These are phyloP conservation scores for Kodamaea suecica DNA, from an alignment of 1,139 yeast species.

Conservation along the genomic window DNA sequence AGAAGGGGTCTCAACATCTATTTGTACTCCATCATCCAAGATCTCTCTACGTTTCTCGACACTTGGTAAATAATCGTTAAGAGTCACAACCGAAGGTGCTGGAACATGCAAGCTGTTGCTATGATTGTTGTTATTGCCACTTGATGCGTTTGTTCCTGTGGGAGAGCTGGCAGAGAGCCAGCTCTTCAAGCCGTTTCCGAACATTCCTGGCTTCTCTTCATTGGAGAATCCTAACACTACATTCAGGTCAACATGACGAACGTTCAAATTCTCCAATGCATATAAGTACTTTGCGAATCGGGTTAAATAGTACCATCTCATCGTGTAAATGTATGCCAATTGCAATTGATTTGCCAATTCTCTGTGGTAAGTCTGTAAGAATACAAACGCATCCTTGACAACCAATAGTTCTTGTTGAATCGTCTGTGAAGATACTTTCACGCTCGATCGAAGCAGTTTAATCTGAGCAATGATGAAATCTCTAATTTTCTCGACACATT, in stretches of 20 bases:
- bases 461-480: slow-evolving; percentile 65
- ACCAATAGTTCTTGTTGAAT: slow-evolving; percentile 66
- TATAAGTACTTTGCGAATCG: slow-evolving; percentile 77
- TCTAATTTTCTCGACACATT: slow-evolving; percentile 70
- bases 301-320: slow-evolving; percentile 87
- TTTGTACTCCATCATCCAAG: slow-evolving; percentile 22
- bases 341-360: slow-evolving; percentile 74
- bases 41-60: slow-evolving; percentile 55
- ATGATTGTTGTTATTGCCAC: too few relatives aligned
- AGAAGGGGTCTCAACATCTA: slow-evolving; percentile 38
- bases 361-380: slow-evolving; percentile 52
- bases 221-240: slow-evolving; percentile 48
- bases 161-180: too few relatives aligned
- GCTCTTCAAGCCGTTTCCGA: slow-evolving; percentile 27
- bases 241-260: slow-evolving; percentile 50
- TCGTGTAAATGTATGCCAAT: slow-evolving; percentile 79
- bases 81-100: slow-evolving; percentile 17
- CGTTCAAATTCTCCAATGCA: slow-evolving; percentile 63
- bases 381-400: slow-evolving; percentile 58
- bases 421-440: slow-evolving; percentile 56
- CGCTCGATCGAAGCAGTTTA: slow-evolving; percentile 52
- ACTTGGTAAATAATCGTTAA: slow-evolving; percentile 52
- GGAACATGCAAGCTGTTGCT: too few relatives aligned
- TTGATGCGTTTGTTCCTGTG: slow-evolving; percentile 1
- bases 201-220: slow-evolving; percentile 26